A percentile compares a stretch with the other conserved stretches of the same genome.
Conservation (phyloP, 371 early-diverging fungal genomes). For the Mucor velutinosus region DNA sequence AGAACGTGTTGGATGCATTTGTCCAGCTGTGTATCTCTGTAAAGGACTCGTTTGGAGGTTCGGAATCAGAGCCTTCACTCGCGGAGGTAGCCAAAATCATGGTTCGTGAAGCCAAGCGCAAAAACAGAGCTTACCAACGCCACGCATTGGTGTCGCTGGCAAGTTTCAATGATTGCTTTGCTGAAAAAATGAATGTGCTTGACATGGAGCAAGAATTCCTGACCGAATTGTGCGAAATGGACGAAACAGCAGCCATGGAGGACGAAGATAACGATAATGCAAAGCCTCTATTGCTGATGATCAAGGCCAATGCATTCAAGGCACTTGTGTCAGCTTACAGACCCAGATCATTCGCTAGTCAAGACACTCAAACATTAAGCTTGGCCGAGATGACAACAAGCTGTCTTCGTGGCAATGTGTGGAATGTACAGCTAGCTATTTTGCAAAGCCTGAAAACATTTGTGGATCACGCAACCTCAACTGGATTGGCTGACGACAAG, state of each 20-base stretch:
- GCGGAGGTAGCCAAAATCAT: conserved; percentile 59
- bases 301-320: conserved; percentile 74
- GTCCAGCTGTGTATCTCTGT: conserved; percentile 60
- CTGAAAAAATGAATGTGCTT: conserved; percentile 54
- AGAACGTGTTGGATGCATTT: conserved; percentile 76
- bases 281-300: conserved; percentile 64
- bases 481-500: conserved; percentile 2
- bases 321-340: conserved; percentile 62
- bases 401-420: conserved; percentile 58
- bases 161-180: conserved; percentile 58
- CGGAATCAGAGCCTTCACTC: conserved; percentile 32
- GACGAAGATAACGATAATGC: conserved; percentile 68
- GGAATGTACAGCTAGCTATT: conserved; percentile 74
- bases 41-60: conserved; percentile 43
- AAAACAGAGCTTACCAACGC: conserved; percentile 69
- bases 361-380: conserved; percentile 30
- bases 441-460: conserved; percentile 61
- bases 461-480: conserved; percentile 28
- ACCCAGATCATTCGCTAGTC: conserved; percentile 40
- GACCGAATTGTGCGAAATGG: conserved; percentile 56
- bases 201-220: conserved; percentile 60
- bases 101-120: conserved; percentile 74
- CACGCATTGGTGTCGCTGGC: conserved; percentile 70
- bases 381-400: conserved; percentile 43
- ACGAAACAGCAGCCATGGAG: conserved; percentile 57